These are phyloP conservation scores for Candida sp. DNA, from an alignment of 1,139 yeast genomes.

Conservation along the genomic window DNA sequence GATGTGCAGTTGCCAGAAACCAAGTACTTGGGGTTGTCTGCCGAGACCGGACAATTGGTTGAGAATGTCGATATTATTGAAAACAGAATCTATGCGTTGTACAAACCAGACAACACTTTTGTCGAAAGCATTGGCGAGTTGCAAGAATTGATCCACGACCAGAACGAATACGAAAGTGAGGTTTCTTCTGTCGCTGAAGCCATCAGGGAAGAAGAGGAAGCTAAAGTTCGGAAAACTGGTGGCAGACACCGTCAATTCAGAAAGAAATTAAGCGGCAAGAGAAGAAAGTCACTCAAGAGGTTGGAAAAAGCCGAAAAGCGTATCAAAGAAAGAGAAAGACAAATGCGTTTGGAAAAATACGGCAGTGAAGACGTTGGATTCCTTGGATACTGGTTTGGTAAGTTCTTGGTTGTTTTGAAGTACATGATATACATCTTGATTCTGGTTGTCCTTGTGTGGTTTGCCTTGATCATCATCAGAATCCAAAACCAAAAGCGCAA, in stretches of 20 bases:
- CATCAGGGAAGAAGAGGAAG: slow-evolving; percentile 20
- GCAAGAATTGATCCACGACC: slow-evolving; percentile 33
- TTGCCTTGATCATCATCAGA: slow-evolving; percentile 50
- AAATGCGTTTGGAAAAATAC: slow-evolving; percentile 41
- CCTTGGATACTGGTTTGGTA: slow-evolving; percentile 25
- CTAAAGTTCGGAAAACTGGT: slow-evolving; percentile 21
- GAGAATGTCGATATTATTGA: slow-evolving; percentile 65
- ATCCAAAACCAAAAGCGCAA: slow-evolving; percentile 50
- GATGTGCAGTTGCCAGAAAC: slow-evolving; percentile 52
- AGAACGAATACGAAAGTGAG: slow-evolving; percentile 24
- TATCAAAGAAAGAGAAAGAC: slow-evolving; percentile 45
- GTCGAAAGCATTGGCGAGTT: slow-evolving; percentile 42
- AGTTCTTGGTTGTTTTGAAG: slow-evolving; percentile 28
- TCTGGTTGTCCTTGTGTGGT: slow-evolving; percentile 41
- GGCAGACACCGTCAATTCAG: slow-evolving; percentile 23
- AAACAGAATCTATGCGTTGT: slow-evolving; percentile 53
- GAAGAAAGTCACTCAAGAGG: slow-evolving; percentile 39
- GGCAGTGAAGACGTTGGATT: slow-evolving; percentile 45
- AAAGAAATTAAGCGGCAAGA: slow-evolving; percentile 22
- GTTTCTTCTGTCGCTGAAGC: slow-evolving; percentile 20
- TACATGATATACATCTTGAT: slow-evolving; percentile 32
- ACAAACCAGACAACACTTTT: slow-evolving; percentile 42
- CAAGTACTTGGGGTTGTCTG: slow-evolving; percentile 72
- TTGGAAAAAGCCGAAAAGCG: slow-evolving; percentile 45
- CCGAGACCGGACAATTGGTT: slow-evolving; percentile 83